Conservation (phyloP, 2,329 filamentous ascomycete genomes). For the Nannizziopsis arthrosporioides region DNA sequence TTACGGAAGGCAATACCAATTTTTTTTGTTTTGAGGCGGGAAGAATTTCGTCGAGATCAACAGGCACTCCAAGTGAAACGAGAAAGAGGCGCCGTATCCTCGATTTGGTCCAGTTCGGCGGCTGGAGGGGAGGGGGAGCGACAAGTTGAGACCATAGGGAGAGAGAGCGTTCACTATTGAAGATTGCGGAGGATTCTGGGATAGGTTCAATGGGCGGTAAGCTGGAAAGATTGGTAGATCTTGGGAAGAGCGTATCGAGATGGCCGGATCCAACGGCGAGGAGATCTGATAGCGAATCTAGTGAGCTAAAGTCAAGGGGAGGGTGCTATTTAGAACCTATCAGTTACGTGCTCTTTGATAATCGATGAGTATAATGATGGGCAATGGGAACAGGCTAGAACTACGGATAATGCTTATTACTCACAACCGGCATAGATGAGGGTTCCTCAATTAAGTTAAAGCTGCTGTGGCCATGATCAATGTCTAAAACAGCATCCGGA, state of each 20-base stretch:
- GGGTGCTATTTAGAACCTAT: constrained; percentile 22
- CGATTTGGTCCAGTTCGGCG: constrained; percentile 94
- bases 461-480: constrained; percentile 16
- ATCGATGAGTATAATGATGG: constrained; percentile 11
- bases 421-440: constrained; percentile 9
- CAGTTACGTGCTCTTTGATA: not conserved
- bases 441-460: constrained; percentile 19
- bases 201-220: constrained; percentile 31
- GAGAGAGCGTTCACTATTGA: constrained; percentile 73
- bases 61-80: constrained; percentile 86
- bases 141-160: constrained; percentile 96
- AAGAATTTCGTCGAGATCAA: constrained; percentile 93
- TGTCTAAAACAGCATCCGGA: constrained; percentile 9
- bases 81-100: constrained; percentile 90
- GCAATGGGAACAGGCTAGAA: not conserved
- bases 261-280: constrained; percentile 28
- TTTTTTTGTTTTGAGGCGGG: constrained; percentile 98
- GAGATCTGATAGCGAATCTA: constrained; percentile 37
- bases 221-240: constrained; percentile 27
- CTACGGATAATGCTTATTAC: not conserved
- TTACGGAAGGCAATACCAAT: constrained; percentile 75
- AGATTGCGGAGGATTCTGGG: constrained; percentile 45
- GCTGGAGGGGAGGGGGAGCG: constrained; percentile 83
- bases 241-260: constrained; percentile 37
- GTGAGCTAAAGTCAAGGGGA: constrained; percentile 43